Evolutionary conservation across 1,284 basidiomycete species (phyloP).

Genomic region (Leccinum insolens): DNA sequence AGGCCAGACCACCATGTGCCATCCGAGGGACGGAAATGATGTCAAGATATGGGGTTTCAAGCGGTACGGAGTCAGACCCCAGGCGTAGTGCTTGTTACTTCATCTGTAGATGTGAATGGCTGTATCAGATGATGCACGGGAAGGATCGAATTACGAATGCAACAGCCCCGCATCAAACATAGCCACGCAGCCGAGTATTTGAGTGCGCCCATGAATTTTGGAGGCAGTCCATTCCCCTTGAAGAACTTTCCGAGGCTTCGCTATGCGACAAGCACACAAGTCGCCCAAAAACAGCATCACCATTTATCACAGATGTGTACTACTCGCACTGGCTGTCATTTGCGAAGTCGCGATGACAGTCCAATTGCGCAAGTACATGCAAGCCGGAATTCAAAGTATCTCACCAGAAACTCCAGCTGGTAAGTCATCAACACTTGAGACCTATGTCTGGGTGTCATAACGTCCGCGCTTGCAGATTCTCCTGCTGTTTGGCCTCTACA

Average conservation of each 20-base stretch:
- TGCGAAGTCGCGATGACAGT: conserved; percentile 3
- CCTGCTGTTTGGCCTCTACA: conserved; percentile 1
- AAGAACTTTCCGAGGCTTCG: not conserved
- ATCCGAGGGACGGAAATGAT: not conserved
- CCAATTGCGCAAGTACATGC: conserved; percentile 6
- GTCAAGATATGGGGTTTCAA: conserved; percentile 6
- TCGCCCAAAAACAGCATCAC: not conserved
- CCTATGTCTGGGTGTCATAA: not conserved
- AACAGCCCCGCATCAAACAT: not conserved
- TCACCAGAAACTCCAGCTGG: not conserved
- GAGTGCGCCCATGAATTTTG: too few relatives aligned
- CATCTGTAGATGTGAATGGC: not conserved
- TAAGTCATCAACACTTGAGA: not conserved
- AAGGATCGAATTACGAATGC: not conserved
- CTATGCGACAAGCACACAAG: not conserved
- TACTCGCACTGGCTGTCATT: conserved; percentile 2
- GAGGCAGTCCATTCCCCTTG: not conserved
- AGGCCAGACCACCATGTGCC: not conserved
- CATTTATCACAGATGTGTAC: not conserved
- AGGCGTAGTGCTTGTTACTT: not conserved
- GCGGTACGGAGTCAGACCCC: not conserved
- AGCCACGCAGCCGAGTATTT: not conserved
- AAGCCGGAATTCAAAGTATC: not conserved
- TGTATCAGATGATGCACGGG: not conserved
- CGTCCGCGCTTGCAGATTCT: not conserved